Percentiles rank a stretch among this genome's conserved stretches.
Conservation (phyloP, 768 basidiomycete genomes). For the Fomitopsis pulvina region DNA sequence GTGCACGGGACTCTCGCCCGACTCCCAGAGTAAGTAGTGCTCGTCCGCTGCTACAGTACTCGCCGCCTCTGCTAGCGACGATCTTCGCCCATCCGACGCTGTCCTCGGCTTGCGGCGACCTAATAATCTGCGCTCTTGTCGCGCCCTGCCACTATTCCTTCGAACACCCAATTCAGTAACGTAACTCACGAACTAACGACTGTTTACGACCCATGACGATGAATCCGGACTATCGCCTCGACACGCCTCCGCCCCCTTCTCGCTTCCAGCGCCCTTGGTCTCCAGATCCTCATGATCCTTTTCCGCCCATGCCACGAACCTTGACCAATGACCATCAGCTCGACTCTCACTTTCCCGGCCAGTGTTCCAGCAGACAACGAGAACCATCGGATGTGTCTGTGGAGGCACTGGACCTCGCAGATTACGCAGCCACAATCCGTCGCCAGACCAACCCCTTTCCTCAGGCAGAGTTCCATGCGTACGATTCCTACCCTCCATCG, state of each 20-base stretch:
- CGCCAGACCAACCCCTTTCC: conserved; percentile 25
- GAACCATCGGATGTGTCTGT: conserved; percentile 61
- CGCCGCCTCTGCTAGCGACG: not conserved
- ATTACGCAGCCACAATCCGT: conserved; percentile 51
- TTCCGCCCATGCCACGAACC: conserved; percentile 23
- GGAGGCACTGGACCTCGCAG: conserved; percentile 68
- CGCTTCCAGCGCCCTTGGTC: conserved; percentile 63
- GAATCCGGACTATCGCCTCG: conserved; percentile 39
- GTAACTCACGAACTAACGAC: not conserved
- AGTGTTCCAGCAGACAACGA: conserved; percentile 21
- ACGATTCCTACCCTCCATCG: conserved; percentile 28
- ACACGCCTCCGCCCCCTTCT: conserved; percentile 43
- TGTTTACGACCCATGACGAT: conserved; percentile 18
- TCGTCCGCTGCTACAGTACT: not conserved
- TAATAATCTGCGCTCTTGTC: no score
- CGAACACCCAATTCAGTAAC: not conserved
- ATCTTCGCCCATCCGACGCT: not conserved
- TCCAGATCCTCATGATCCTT: conserved; percentile 47
- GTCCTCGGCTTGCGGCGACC: no score
- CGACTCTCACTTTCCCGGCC: conserved; percentile 14
- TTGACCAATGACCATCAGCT: conserved; percentile 11
- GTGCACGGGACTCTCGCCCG: not conserved
- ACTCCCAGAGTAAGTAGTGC: no score
- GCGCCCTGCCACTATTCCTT: no score
- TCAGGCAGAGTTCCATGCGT: conserved; percentile 16